Base-by-base conservation (phyloP, 148 eudicot genomes). In the Gaultheria prostrata region DNA sequence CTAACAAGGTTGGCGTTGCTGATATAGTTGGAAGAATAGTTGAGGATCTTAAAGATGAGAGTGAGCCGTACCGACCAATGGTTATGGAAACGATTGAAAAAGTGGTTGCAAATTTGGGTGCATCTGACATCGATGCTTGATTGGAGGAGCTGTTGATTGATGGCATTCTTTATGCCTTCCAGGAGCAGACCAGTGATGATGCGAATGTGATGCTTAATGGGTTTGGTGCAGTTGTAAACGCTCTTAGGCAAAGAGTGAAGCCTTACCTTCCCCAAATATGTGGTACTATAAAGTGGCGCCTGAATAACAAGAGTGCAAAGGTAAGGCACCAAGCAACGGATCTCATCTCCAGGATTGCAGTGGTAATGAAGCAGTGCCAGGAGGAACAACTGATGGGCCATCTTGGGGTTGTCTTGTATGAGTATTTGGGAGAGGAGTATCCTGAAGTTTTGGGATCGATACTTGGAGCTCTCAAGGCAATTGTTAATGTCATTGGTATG, bases 301-400 rank as follows among this genome's bases (percentile, higher is more conserved):
- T 96, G 85, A 96, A 96, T 82, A 96, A 96, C 88, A 96, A 96
- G 92, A 96, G 98, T 88, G 98, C 98, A 1, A 96, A 96, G 87
- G 98, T 96, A 20, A 92, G 98, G 35, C 98, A 95, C 86, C 98
- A 95, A 85, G 98, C 98, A 49, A 98, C 98, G n/a, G 98, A 95
- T 86, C 92, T 95, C 28, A 95, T 95, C 30, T 92, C 98, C 43
- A 85, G 98, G 83, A 93, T 95, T 71, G 98, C 98, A 3, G 98
- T 95, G 53, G 97, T 95, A 24, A 95, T 95, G 98, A 95, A 95
- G 85, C 98, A 94, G 82, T 95, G 98, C 86, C 97, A 95, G 56
- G 98, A 95, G 84, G 98, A 95, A 83, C 98, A 95, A 88, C 90
- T 95, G n/a, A 96, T 96, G 98, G 98, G 98, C 77, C 98, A 96